phyloP scores from a whole-genome alignment of 352 stramenopile genomes.

The Globisporangium polare region DNA sequence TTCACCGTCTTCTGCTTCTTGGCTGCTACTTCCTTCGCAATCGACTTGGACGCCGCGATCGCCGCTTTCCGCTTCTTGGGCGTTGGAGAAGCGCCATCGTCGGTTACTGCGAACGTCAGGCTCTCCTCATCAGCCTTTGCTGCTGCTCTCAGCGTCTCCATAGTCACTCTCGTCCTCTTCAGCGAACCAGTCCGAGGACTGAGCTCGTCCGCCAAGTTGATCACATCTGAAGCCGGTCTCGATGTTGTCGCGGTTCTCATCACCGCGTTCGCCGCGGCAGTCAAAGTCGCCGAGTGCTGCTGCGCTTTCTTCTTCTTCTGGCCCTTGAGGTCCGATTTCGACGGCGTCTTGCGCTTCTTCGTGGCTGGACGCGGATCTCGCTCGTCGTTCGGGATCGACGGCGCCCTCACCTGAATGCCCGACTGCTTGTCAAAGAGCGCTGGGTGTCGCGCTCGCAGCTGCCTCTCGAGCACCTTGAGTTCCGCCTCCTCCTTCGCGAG shows the following conservation, averaged over 20 bases:
- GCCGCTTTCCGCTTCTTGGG: slow-evolving; percentile 1
- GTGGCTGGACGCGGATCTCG: not conserved
- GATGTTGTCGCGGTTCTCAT: not conserved
- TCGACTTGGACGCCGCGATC: not conserved
- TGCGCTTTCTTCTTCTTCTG: slow-evolving; percentile 5
- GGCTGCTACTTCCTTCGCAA: not conserved
- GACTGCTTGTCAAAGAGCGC: not conserved
- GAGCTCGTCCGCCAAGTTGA: not conserved
- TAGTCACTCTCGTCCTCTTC: not conserved
- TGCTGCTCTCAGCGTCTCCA: not conserved
- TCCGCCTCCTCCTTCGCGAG: slow-evolving; percentile 16
- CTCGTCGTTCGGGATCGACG: not conserved
- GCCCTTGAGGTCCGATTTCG: not conserved
- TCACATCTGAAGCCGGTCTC: not conserved
- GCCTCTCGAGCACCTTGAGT: slow-evolving; percentile 6
- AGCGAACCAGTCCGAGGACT: not conserved
- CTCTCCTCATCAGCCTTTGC: not conserved
- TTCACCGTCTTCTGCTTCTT: slow-evolving; percentile 2
- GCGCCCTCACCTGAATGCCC: not conserved
- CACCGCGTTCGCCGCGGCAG: not conserved
- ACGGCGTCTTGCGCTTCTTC: not conserved
- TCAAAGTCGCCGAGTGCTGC: not conserved
- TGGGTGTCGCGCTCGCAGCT: not conserved
- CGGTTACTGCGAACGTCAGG: not conserved
- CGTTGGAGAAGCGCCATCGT: not conserved